These are phyloP conservation scores for Leccinum glutinopallens DNA, from an alignment of 1,284 basidiomycete species.

Conservation along the genomic window DNA sequence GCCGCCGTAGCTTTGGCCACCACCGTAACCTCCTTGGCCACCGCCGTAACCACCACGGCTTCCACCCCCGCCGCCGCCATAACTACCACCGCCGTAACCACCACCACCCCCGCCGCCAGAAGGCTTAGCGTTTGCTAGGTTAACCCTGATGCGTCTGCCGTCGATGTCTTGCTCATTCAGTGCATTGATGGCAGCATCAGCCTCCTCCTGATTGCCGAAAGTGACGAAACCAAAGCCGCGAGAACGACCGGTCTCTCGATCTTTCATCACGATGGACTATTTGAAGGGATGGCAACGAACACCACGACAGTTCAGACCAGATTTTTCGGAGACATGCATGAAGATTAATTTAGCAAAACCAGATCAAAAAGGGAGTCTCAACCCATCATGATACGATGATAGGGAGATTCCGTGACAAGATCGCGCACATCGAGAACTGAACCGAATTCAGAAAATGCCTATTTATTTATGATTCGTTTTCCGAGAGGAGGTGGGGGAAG, in stretches of 20 bases:
- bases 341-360: slow-evolving; percentile 38
- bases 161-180: slow-evolving; percentile 94
- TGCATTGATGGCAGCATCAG: slow-evolving; percentile 72
- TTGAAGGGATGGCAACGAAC: slow-evolving; percentile 15
- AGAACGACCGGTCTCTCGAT: slow-evolving; percentile 94
- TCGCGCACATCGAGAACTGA: slow-evolving; percentile 73
- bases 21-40: slow-evolving; percentile 3
- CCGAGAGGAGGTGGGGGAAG: background rate
- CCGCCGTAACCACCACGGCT: too few relatives aligned
- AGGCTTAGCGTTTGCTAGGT: slow-evolving; percentile 87
- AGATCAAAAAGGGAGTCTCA: slow-evolving; percentile 31
- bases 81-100: background rate
- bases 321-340: slow-evolving; percentile 28
- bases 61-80: background rate
- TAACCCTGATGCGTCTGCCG: slow-evolving; percentile 90
- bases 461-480: slow-evolving; percentile 20
- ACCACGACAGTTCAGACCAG: slow-evolving; percentile 16
- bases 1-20: slow-evolving; percentile 7
- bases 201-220: slow-evolving; percentile 59
- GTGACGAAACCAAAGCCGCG: slow-evolving; percentile 97
- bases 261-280: slow-evolving; percentile 95
- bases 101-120: slow-evolving; percentile 22
- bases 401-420: slow-evolving; percentile 44
- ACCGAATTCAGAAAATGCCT: slow-evolving; percentile 72
- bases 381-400: slow-evolving; percentile 37